A percentile compares a stretch with the other conserved stretches of the same genome.
Evolutionary conservation across 140 eudicot genomes (phyloP).

Genomic region (Senecio squalidus): DNA sequence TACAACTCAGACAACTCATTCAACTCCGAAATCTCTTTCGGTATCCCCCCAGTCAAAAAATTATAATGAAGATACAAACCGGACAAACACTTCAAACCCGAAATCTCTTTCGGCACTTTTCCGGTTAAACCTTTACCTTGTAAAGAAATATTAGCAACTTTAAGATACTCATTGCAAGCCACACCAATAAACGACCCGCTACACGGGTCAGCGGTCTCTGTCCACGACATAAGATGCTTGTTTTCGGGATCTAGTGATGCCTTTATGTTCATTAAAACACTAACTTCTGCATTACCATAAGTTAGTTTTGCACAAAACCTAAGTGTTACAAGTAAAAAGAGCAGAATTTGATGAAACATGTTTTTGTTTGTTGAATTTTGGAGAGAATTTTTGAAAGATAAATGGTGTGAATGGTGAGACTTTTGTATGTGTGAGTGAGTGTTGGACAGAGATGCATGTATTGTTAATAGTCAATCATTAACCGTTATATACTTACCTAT

Average conservation of each 20-base stretch:
- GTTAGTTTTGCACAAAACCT: conserved; percentile 4
- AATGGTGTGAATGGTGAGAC: conserved; percentile 23
- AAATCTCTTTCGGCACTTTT: conserved; percentile 58
- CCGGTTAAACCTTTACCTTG: conserved; percentile 85
- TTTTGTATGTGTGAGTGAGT: conserved; percentile 12
- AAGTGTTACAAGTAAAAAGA: conserved; percentile 16
- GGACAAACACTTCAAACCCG: conserved; percentile 70
- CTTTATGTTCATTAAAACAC: conserved; percentile 79
- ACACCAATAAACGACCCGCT: conserved; percentile 64
- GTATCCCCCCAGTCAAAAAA: conserved; percentile 61
- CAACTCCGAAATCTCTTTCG: conserved; percentile 59
- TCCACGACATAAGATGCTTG: conserved; percentile 65
- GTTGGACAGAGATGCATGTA: conserved; percentile 22
- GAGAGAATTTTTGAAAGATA: background rate
- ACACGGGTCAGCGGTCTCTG: conserved; percentile 70
- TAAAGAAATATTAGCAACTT: conserved; percentile 79
- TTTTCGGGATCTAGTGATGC: conserved; percentile 75
- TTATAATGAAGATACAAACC: conserved; percentile 90
- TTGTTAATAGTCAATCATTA: conserved; percentile 27
- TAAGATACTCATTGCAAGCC: conserved; percentile 77
- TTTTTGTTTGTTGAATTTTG: background rate
- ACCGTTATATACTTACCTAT: conserved; percentile 21
- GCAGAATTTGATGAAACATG: background rate
- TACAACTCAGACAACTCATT: conserved; percentile 78
- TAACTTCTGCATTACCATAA: conserved; percentile 54